Conservation (phyloP, 352 stramenopile species). For the Phytophthora agathidicida region DNA sequence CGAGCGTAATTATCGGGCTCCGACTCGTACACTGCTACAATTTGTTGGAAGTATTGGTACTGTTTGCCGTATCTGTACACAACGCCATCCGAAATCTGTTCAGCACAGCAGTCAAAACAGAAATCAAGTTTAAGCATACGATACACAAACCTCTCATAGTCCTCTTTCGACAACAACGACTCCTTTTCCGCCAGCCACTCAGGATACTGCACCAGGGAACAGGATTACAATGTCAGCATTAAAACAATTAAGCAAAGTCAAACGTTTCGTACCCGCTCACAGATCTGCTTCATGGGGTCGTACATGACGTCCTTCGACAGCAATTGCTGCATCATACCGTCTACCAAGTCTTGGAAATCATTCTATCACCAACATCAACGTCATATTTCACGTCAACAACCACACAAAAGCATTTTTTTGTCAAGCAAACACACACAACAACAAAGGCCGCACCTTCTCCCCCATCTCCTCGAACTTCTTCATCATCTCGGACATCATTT, state of each 20-base stretch:
- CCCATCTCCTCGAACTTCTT: conserved; percentile 95
- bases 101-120: not conserved
- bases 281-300: conserved; percentile 97
- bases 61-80: conserved; percentile 92
- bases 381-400: not conserved
- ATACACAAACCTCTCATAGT: conserved; percentile 85
- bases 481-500: conserved; percentile 98
- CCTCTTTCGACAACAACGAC: conserved; percentile 83
- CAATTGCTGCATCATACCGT: conserved; percentile 98
- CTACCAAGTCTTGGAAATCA: conserved; percentile 94
- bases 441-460: conserved; percentile 90
- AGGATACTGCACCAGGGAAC: conserved; percentile 84
- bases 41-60: conserved; percentile 97
- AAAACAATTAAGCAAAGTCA: not conserved
- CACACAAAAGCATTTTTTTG: too few species aligned
- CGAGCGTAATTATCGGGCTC: conserved; percentile 96
- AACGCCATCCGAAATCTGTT: conserved; percentile 2
- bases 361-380: conserved; percentile 41
- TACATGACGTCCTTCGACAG: conserved; percentile 99
- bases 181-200: conserved; percentile 96
- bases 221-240: not conserved
- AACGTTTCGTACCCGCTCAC: conserved; percentile 69
- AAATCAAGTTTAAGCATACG: not conserved
- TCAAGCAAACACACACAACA: too few species aligned
- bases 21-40: conserved; percentile 97